phyloP scores from a whole-genome alignment of 2,329 filamentous ascomycete species.

The Chaetomiaceae sp. region DNA sequence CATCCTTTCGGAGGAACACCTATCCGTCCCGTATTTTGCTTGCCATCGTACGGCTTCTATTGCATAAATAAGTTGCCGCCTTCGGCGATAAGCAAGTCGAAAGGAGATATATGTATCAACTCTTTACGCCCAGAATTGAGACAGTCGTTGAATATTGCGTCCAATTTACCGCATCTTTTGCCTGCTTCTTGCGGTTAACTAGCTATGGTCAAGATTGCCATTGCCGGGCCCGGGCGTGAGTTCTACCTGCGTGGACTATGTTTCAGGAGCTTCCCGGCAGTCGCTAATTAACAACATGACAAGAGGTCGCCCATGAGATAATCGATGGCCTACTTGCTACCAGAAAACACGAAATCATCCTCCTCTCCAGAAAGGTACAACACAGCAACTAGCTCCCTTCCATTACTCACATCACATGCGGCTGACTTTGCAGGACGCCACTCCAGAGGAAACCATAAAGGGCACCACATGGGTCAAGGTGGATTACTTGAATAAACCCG shows the following conservation, averaged over 20 bases:
- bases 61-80: too few species aligned
- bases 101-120: too few species aligned
- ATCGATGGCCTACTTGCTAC: slow-evolving; percentile 17
- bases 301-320: slow-evolving; percentile 17
- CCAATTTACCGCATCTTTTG: neutral
- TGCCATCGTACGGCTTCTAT: too few species aligned
- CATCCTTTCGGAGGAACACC: too few species aligned
- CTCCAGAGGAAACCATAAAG: slow-evolving; percentile 1
- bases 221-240: slow-evolving; percentile 17
- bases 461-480: slow-evolving; percentile 17
- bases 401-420: neutral
- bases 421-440: slow-evolving; percentile 18
- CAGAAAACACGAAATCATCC: slow-evolving; percentile 16
- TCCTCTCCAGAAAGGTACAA: slow-evolving; percentile 16
- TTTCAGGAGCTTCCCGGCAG: too few species aligned
- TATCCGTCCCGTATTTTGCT: too few species aligned
- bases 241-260: too few species aligned
- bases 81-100: too few species aligned
- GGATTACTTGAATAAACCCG: slow-evolving; percentile 21
- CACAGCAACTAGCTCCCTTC: neutral
- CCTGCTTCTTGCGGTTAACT: too few species aligned
- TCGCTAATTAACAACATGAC: too few species aligned
- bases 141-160: too few species aligned
- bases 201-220: slow-evolving; percentile 21
- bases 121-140: too few species aligned